Percentiles rank a stretch among this genome's conserved stretches.
Conservation (phyloP, 768 basidiomycete species). For the Pleurotus eryngii region DNA sequence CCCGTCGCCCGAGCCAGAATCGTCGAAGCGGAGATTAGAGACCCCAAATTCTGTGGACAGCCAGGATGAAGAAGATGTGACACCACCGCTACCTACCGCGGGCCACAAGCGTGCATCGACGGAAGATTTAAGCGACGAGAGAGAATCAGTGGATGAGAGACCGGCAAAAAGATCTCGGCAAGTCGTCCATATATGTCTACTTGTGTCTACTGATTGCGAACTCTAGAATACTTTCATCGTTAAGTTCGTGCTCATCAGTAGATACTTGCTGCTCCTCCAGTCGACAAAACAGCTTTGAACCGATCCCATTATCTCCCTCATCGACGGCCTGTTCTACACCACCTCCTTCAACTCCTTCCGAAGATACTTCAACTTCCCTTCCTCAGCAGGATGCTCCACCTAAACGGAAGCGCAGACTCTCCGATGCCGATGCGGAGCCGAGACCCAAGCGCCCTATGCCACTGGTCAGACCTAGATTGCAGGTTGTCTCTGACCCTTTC, state of each 20-base stretch:
- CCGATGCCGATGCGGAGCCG: slow-evolving; percentile 21
- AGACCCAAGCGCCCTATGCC: slow-evolving; percentile 25
- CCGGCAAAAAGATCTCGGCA: no score
- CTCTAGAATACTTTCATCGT: no score
- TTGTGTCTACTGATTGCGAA: no score
- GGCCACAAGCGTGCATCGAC: not conserved
- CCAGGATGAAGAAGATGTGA: not conserved
- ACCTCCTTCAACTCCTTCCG: not conserved
- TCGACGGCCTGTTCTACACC: no score
- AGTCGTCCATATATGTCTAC: no score
- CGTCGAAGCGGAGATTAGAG: not conserved
- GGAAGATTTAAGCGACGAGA: not conserved
- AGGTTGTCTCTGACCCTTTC: slow-evolving; percentile 27
- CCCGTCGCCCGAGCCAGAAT: not conserved
- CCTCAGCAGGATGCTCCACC: not conserved
- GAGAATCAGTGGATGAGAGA: no score
- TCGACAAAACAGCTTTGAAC: no score
- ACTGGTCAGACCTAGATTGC: slow-evolving; percentile 10
- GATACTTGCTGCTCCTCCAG: no score
- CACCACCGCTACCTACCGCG: not conserved
- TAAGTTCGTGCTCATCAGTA: no score
- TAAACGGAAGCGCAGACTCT: slow-evolving; percentile 35
- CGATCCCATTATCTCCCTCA: no score
- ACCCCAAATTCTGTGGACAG: not conserved
- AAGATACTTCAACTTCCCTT: no score